Evolutionary conservation across 2,329 filamentous ascomycete species (phyloP).

Genomic region (Pseudogymnoascus sp.): DNA sequence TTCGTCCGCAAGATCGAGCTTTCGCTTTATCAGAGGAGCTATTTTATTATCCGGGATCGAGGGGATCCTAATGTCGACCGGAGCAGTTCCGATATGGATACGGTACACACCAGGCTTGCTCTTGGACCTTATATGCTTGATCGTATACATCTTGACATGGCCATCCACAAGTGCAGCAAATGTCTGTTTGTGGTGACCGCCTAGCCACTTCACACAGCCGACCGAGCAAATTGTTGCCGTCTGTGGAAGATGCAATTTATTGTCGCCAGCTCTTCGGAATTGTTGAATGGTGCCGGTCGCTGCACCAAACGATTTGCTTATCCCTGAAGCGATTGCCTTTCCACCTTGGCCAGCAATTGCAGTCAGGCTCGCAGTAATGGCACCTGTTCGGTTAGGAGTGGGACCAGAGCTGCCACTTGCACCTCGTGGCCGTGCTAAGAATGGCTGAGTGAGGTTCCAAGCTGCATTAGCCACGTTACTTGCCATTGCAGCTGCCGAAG

Average conservation of each 20-base stretch:
- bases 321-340: constrained; percentile 63
- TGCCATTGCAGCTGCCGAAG: constrained; percentile 34
- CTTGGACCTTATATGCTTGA: constrained; percentile 37
- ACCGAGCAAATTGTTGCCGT: constrained; percentile 44
- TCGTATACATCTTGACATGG: constrained; percentile 53
- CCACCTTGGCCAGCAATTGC: constrained; percentile 59
- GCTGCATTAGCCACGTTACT: constrained; percentile 26
- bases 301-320: constrained; percentile 63
- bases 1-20: constrained; percentile 39
- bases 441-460: constrained; percentile 26
- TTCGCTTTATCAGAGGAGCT: constrained; percentile 46
- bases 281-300: constrained; percentile 62
- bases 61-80: constrained; percentile 60
- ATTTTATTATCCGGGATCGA: constrained; percentile 51
- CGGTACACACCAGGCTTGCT: constrained; percentile 45
- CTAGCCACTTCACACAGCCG: constrained; percentile 58
- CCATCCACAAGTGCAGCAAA: constrained; percentile 51
- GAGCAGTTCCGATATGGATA: constrained; percentile 46
- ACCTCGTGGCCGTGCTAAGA: constrained; percentile 25
- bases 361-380: constrained; percentile 21
- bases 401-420: constrained; percentile 19
- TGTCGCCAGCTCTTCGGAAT: constrained; percentile 66
- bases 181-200: constrained; percentile 47
- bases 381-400: constrained; percentile 20
- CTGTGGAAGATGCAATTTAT: constrained; percentile 60